Evolutionary conservation across 495 filamentous ascomycete genomes (phyloP).

Genomic region (Hypoxylon perforatum): DNA sequence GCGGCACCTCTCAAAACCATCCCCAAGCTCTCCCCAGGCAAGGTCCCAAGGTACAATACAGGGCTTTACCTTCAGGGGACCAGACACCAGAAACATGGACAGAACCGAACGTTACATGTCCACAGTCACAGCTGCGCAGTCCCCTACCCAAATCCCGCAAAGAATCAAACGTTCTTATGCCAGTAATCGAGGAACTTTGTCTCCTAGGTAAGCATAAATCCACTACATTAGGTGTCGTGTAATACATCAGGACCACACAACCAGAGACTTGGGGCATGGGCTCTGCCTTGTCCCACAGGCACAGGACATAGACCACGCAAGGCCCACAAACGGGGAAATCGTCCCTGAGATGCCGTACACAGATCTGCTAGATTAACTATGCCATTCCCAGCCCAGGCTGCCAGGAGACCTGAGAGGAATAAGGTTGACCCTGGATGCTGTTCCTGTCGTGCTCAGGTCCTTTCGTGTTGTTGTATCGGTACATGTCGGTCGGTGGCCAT

Average conservation of each 20-base stretch:
- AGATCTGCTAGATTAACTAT: conserved; percentile 41
- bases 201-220: no score
- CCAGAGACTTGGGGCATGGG: not conserved
- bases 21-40: not conserved
- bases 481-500: no score
- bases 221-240: conserved; percentile 16
- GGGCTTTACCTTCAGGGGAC: no score
- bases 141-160: not conserved
- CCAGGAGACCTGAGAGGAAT: not conserved
- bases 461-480: no score
- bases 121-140: no score
- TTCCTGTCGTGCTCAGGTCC: no score
- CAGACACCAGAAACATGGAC: conserved; percentile 15
- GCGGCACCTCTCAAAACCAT: conserved; percentile 30
- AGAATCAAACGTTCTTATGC: not conserved
- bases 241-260: conserved; percentile 8
- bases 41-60: no score
- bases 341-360: conserved; percentile 30
- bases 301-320: not conserved
- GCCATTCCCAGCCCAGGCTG: conserved; percentile 8
- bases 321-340: conserved; percentile 38
- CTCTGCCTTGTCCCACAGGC: conserved; percentile 12
- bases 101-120: not conserved
- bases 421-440: not conserved
- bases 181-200: no score